Base-by-base conservation (phyloP, 176 grass and related monocot species). In the Thinopyrum elongatum region DNA sequence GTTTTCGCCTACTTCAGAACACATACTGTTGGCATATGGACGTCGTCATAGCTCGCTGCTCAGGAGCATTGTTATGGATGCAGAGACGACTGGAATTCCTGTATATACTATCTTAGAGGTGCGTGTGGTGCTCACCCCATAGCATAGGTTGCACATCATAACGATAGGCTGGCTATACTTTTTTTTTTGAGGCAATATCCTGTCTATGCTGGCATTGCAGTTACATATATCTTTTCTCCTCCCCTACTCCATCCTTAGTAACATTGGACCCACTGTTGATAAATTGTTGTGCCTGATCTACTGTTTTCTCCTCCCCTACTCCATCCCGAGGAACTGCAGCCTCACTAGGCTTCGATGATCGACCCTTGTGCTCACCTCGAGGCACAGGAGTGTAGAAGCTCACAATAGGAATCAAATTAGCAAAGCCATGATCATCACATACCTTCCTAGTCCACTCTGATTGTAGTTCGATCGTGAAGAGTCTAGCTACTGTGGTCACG, bases 21-120 rank as follows among this genome's bases (percentile, higher is more conserved):
- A 97, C 76, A 92, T 99, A 90, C 86, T 99, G 25, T 85, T 99
- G 88, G 97, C 97, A 85, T 99, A 99, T 91, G 97, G 97, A 65
- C 90, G 97, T 47, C 94, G 97, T 49, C 97, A 99, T 91, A 90
- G 70, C 85, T 99, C 97, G 5, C 83, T 99, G 46, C 92, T 96
- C 61, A 93, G 97, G 86, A 97, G 89, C 83, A 77, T 96, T 84
- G 94, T 99, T 29, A 88, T 96, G 84, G 97, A 99, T 74, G 97
- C 90, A 21, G 90, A 94, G 9, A 99, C 87, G 7, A 99, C 87
- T 85, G 92, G 90, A 42, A 85, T 99, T 83, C 97, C 92, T 89
- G 95, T 93, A 81, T 99, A 94, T 84, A 99, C 92, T 77, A 99
- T 99, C 57, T 99, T 99, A 85, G 97, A 99, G 97, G 97, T 99